phyloP scores from a whole-genome alignment of 306 rosid species.

The Quercus bicolor region DNA sequence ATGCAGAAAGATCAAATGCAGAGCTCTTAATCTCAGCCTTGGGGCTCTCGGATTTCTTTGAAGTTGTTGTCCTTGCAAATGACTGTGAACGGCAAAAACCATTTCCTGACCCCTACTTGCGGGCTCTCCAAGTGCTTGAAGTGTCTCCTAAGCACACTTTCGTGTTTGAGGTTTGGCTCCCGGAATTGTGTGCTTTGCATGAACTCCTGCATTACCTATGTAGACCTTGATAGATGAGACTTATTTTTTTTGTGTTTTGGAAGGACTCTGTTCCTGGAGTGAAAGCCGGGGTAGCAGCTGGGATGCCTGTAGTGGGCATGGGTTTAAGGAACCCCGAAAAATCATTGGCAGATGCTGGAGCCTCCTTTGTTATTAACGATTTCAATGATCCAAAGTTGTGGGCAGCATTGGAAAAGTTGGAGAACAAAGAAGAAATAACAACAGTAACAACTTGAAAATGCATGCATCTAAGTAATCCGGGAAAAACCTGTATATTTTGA shows the following conservation, averaged over 20 bases:
- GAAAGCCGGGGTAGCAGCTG: conserved; percentile 44
- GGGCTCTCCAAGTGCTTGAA: conserved; percentile 35
- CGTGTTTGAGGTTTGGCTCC: conserved; percentile 32
- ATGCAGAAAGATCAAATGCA: conserved; percentile 34
- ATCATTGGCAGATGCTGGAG: conserved; percentile 23
- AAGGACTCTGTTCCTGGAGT: conserved; percentile 41
- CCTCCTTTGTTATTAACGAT: conserved; percentile 31
- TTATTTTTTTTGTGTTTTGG: background rate
- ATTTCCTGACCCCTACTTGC: conserved; percentile 47
- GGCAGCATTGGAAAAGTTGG: conserved; percentile 21
- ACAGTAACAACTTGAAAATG: background rate
- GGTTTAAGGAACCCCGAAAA: conserved; percentile 37
- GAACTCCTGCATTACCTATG: background rate
- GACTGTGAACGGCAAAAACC: conserved; percentile 45
- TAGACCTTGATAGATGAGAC: background rate
- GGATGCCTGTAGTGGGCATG: conserved; percentile 43
- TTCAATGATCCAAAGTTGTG: conserved; percentile 34
- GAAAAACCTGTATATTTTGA: background rate
- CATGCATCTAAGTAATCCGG: background rate
- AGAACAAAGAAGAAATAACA: background rate
- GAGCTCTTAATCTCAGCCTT: conserved; percentile 34
- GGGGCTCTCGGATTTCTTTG: conserved; percentile 35
- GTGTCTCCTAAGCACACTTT: conserved; percentile 28
- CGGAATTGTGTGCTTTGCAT: background rate
- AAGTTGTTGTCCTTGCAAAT: conserved; percentile 27